Percentiles rank a stretch among this genome's conserved stretches.
phyloP scores from a whole-genome alignment of 495 filamentous ascomycete genomes.

The Symbiotaphrina buchneri region DNA sequence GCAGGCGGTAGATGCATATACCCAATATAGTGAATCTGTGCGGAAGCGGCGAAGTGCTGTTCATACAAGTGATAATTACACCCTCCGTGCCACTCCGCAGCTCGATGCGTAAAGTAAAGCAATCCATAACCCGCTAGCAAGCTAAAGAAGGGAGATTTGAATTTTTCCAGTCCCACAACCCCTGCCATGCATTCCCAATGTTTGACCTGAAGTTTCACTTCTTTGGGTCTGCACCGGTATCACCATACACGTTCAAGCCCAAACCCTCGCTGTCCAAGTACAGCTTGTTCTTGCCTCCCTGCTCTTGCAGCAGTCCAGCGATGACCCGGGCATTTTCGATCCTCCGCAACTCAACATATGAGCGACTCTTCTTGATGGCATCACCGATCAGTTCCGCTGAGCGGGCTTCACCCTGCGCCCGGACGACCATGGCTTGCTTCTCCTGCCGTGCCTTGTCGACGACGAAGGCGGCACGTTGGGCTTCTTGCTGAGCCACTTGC shows the following conservation, averaged over 20 bases:
- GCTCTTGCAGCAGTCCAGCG: slow-evolving; percentile 61
- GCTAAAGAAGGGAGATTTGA: no score
- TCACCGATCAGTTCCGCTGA: slow-evolving; percentile 96
- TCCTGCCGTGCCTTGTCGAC: slow-evolving; percentile 98
- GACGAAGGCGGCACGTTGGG: slow-evolving; percentile 88
- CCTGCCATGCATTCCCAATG: no score
- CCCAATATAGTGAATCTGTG: no score
- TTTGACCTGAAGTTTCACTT: no score
- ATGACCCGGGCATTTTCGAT: slow-evolving; percentile 90
- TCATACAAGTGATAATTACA: no score
- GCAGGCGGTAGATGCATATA: no score
- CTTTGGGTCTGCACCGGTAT: no score
- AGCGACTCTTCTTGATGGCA: slow-evolving; percentile 96
- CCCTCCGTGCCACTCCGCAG: no score
- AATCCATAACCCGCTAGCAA: no score
- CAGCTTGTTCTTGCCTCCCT: slow-evolving; percentile 78
- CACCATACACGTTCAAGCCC: slow-evolving; percentile 64
- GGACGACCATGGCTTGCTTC: slow-evolving; percentile 97
- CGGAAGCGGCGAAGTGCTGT: no score
- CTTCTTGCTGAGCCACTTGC: slow-evolving; percentile 97
- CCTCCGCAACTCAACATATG: slow-evolving; percentile 88
- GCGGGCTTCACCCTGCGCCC: slow-evolving; percentile 95
- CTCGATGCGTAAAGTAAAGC: no score
- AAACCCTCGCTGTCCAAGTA: slow-evolving; percentile 77
- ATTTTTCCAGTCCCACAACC: no score